Evolutionary conservation across 371 early-diverging fungal genomes (phyloP).

Genomic region (Apophysomyces ossiformis): DNA sequence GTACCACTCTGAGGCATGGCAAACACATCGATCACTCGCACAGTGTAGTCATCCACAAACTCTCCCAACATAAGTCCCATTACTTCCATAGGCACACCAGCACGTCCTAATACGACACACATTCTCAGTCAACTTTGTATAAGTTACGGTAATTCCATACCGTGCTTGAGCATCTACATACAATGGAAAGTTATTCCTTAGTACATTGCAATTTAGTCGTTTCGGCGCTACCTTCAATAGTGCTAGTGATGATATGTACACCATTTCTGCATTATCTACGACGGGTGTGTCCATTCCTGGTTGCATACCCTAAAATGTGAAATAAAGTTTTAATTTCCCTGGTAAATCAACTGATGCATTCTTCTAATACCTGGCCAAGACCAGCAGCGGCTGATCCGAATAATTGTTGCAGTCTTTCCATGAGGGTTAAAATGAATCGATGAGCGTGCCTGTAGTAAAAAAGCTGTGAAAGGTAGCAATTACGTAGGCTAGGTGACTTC

Average conservation of each 20-base stretch:
- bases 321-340: neutral
- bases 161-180: slow-evolving; percentile 88
- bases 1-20: slow-evolving; percentile 99
- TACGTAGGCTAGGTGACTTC: no score
- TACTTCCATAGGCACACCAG: slow-evolving; percentile 99
- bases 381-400: slow-evolving; percentile 67
- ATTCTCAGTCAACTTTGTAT: neutral
- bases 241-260: slow-evolving; percentile 99
- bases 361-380: slow-evolving; percentile 41
- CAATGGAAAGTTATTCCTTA: neutral
- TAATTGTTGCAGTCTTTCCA: slow-evolving; percentile 77
- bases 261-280: slow-evolving; percentile 98
- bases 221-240: slow-evolving; percentile 87
- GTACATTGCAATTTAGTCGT: neutral
- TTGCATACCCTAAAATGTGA: slow-evolving; percentile 51
- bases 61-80: slow-evolving; percentile 99
- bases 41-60: slow-evolving; percentile 99
- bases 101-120: slow-evolving; percentile 74
- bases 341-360: no score
- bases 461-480: no score
- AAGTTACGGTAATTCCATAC: slow-evolving; percentile 40
- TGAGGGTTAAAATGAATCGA: slow-evolving; percentile 18
- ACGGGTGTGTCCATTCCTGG: slow-evolving; percentile 87
- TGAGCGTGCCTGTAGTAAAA: no score
- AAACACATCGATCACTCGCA: slow-evolving; percentile 99